Evolutionary conservation across 768 basidiomycete species (phyloP), one percentile per base, ranked within the genome.

Genomic region (Rhizopogon vulgaris): DNA sequence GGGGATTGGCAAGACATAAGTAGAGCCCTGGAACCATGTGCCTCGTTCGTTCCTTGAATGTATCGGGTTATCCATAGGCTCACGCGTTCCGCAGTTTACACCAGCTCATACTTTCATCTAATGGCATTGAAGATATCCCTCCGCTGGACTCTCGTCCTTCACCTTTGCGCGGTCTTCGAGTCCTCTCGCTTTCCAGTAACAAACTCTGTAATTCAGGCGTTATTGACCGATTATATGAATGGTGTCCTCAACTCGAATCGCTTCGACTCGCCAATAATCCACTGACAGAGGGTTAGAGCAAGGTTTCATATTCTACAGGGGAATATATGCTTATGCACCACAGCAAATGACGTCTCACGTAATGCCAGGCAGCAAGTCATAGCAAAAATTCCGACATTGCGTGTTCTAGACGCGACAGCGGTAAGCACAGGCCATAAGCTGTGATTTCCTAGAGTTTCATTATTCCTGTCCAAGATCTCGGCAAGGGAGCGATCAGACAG

Each of bases 401-500:
- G 63, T 27, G 63, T 61, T 34, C 76, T 93, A 36, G 87, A 94
- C 65, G 85, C 83, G 40, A 76, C 82, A 45, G 57, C 60, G 58
- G 87, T 87, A 65, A 59, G 83, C 71, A 52, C 52, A 28, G 37
- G 38, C 38, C 17, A 12, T n/a, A 54, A 46, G 51, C 27, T 42
- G 30, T 41, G 54, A 41, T 48, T 22, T 37, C 45, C 40, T 32
- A 47, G 37, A 38, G 59, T 63, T 36, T 61, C 22, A 45, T 38
- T 41, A 40, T 36, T 24, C 25, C 28, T 42, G 15, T 9, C 49
- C 55, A 57, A 93, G 89, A 79, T 94, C 41, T 78, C 84, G 8
- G 56, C 64, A 8, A 82, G 77, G 56, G 89, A 93, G 64, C 77
- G 92, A 38, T 71, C 69, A n/a, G 92, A 94, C 60, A 80, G 83